Percentiles rank a stretch among this genome's conserved stretches.
Conservation (phyloP, 1,284 basidiomycete genomes). For the Papiliotrema laurentii region DNA sequence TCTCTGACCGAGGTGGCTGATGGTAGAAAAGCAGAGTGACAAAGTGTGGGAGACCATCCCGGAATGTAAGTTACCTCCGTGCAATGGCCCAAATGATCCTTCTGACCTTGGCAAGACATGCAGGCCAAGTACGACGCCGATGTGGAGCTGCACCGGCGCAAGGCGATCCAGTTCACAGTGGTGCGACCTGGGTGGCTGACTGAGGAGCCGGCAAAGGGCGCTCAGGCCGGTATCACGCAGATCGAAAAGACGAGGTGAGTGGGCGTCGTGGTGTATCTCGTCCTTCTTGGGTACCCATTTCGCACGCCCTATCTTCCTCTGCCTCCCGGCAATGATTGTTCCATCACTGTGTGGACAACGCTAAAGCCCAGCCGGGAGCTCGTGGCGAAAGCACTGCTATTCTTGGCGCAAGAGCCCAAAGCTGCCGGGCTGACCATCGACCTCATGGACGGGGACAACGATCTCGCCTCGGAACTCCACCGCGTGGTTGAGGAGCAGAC, state of each 20-base stretch:
- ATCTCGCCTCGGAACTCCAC: slow-evolving; percentile 58
- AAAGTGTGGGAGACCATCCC: slow-evolving; percentile 49
- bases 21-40: slow-evolving; percentile 48
- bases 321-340: too few relatives aligned
- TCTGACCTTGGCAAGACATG: slow-evolving; percentile 49
- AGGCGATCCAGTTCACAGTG: slow-evolving; percentile 64
- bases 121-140: slow-evolving; percentile 68
- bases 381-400: slow-evolving; percentile 57
- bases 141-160: slow-evolving; percentile 58
- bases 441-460: slow-evolving; percentile 57
- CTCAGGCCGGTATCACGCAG: slow-evolving; percentile 58
- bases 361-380: slow-evolving; percentile 54
- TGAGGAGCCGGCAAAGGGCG: slow-evolving; percentile 57
- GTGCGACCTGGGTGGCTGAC: slow-evolving; percentile 62
- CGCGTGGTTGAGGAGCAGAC: slow-evolving; percentile 57
- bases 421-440: slow-evolving; percentile 63
- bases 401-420: slow-evolving; percentile 56
- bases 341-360: too few relatives aligned
- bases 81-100: slow-evolving; percentile 31
- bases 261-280: neutral
- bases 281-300: too few relatives aligned
- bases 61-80: slow-evolving; percentile 26
- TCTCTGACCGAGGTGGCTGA: neutral
- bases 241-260: slow-evolving; percentile 53
- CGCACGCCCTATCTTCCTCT: too few relatives aligned